Conservation (phyloP, 2,329 filamentous ascomycete genomes). For the Trichoderma brevicompactum region DNA sequence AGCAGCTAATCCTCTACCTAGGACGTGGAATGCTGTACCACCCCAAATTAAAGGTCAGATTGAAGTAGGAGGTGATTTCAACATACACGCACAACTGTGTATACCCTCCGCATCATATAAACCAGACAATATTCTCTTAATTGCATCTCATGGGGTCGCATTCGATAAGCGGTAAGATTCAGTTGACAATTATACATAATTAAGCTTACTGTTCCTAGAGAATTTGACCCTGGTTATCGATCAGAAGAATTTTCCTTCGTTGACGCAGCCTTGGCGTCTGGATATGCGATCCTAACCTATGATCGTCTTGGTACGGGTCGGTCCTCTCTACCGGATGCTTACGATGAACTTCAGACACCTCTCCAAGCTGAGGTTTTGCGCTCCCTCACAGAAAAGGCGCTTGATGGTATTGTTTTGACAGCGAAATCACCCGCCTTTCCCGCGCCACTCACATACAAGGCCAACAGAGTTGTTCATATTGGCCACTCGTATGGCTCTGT, state of each 20-base stretch:
- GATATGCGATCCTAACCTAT: neutral
- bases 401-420: neutral
- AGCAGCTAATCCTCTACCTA: neutral
- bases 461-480: neutral
- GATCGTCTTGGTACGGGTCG: neutral
- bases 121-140: neutral
- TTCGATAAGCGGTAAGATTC: neutral
- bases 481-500: slow-evolving; percentile 2
- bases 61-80: neutral
- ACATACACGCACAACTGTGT: neutral
- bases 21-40: neutral
- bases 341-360: neutral
- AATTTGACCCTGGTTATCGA: neutral
- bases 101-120: neutral
- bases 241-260: slow-evolving; percentile 1
- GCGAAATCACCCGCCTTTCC: too few species aligned
- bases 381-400: neutral
- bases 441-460: neutral
- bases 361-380: neutral
- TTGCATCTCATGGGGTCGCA: slow-evolving; percentile 5
- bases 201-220: neutral
- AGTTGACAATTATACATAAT: too few species aligned
- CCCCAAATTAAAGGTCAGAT: neutral
- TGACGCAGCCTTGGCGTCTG: neutral
- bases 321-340: neutral